Percentiles rank a stretch among this genome's conserved stretches.
These are phyloP conservation scores for Syzygium jambos DNA, from an alignment of 345 rosid species.

Conservation along the genomic window DNA sequence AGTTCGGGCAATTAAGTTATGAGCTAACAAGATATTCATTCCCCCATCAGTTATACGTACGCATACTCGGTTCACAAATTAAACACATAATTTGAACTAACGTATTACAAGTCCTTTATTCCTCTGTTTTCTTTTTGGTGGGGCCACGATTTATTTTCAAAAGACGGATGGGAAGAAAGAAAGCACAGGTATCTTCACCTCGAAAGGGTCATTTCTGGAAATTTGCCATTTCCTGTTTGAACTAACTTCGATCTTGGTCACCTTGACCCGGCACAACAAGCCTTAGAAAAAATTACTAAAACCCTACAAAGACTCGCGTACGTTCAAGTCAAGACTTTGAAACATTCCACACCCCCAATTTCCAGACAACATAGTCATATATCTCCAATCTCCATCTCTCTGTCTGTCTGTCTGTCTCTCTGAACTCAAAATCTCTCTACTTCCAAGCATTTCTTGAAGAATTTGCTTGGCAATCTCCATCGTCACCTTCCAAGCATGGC, in stretches of 20 bases:
- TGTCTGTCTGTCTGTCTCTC: neutral
- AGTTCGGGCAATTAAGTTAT: neutral
- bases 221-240: neutral
- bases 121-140: neutral
- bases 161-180: neutral
- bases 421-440: neutral
- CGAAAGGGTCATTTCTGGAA: neutral
- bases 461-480: neutral
- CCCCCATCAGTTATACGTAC: neutral
- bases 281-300: neutral
- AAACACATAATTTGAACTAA: neutral
- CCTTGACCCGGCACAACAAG: neutral
- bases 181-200: neutral
- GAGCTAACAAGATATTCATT: neutral
- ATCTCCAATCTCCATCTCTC: neutral
- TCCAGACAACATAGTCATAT: too few relatives aligned
- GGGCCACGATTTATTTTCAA: neutral
- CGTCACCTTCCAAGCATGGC: neutral
- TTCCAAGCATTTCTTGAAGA: neutral
- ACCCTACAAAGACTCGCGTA: neutral
- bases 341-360: neutral
- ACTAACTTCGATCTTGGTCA: neutral
- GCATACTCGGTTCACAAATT: neutral
- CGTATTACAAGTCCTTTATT: neutral
- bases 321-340: neutral